Evolutionary conservation across 2,329 filamentous ascomycete species (phyloP).

Genomic region (Xylariaceae sp.): DNA sequence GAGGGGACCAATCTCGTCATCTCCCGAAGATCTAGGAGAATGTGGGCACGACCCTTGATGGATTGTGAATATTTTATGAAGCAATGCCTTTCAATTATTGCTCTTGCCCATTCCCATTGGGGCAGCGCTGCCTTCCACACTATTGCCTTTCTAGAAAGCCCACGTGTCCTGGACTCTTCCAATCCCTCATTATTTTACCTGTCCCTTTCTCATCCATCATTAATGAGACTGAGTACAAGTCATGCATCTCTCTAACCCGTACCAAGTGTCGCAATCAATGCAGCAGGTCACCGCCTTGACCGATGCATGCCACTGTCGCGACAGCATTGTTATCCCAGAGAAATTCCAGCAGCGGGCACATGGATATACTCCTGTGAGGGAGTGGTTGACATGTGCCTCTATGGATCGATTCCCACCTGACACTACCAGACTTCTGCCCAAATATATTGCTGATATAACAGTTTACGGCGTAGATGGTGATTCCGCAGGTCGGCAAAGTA

Average conservation of each 20-base stretch:
- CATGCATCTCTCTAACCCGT: slow-evolving; percentile 9
- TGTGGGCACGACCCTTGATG: slow-evolving; percentile 17
- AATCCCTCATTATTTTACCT: neutral
- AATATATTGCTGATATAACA: too few species aligned
- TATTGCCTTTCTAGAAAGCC: slow-evolving; percentile 25
- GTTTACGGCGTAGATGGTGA: too few species aligned
- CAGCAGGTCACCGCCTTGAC: too few species aligned
- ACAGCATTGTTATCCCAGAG: too few species aligned
- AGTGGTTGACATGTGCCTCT: too few species aligned
- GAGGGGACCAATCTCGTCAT: slow-evolving; percentile 31
- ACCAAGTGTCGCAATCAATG: neutral
- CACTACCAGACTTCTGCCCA: too few species aligned
- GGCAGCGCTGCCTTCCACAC: slow-evolving; percentile 20
- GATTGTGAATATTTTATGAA: too few species aligned
- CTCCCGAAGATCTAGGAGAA: slow-evolving; percentile 29
- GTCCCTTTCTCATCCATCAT: neutral
- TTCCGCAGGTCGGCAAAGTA: slow-evolving; percentile 16
- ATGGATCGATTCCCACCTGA: too few species aligned
- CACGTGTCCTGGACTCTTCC: slow-evolving; percentile 26
- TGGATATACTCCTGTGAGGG: too few species aligned
- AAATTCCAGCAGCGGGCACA: too few species aligned
- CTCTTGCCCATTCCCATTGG: slow-evolving; percentile 21
- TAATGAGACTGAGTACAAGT: too few species aligned
- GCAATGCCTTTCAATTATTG: neutral
- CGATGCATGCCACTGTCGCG: too few species aligned